Evolutionary conservation across 352 stramenopile species (phyloP).

Genomic region (Pythium diclinum): DNA sequence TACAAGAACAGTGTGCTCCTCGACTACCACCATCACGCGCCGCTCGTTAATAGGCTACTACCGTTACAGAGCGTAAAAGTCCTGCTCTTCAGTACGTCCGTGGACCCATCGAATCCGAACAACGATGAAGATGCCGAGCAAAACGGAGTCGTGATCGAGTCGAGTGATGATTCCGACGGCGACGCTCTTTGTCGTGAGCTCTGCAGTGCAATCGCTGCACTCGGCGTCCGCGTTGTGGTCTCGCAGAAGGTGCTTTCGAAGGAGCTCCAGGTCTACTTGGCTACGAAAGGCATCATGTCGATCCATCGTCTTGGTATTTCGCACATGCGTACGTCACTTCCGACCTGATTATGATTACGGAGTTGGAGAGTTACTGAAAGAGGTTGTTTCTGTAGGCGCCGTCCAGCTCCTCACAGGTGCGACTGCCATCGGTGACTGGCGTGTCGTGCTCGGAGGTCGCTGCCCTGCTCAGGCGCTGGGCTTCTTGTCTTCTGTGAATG

Average conservation of each 20-base stretch:
- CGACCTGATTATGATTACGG: not conserved
- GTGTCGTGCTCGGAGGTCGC: slow-evolving; percentile 10
- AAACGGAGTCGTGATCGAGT: not conserved
- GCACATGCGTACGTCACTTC: slow-evolving; percentile 45
- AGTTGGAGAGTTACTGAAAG: not conserved
- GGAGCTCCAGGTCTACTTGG: slow-evolving; percentile 43
- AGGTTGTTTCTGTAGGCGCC: slow-evolving; percentile 26
- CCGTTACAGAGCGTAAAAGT: slow-evolving; percentile 31
- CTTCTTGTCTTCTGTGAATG: slow-evolving; percentile 41
- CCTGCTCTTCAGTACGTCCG: slow-evolving; percentile 58
- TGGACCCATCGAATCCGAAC: slow-evolving; percentile 33
- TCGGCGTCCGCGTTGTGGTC: slow-evolving; percentile 39
- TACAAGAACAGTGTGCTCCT: slow-evolving; percentile 48
- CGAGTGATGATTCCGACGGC: not conserved
- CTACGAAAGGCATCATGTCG: slow-evolving; percentile 37
- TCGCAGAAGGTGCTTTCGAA: slow-evolving; percentile 57
- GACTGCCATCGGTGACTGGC: slow-evolving; percentile 46
- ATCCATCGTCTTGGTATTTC: slow-evolving; percentile 47
- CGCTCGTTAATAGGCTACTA: not conserved
- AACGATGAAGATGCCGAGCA: slow-evolving; percentile 7
- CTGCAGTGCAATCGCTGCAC: slow-evolving; percentile 32
- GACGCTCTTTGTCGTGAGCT: not conserved
- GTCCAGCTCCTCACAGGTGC: slow-evolving; percentile 53
- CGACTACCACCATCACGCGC: slow-evolving; percentile 18
- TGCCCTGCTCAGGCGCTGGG: slow-evolving; percentile 30